Evolutionary conservation across 768 basidiomycete species (phyloP).

Genomic region (Brasilioporus rufonigricans): DNA sequence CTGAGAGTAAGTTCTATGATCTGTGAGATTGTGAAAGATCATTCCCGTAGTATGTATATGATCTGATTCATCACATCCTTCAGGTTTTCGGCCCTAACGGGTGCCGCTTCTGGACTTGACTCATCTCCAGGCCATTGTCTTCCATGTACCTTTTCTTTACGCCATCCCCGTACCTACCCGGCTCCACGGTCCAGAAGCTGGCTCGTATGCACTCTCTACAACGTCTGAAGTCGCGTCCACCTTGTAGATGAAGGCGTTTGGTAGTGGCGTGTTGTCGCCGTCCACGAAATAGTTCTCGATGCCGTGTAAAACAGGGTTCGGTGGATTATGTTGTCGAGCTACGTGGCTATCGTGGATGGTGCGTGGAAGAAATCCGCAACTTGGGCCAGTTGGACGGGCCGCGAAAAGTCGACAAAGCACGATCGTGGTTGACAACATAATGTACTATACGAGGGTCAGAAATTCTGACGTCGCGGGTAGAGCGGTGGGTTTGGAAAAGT

Average conservation of each 20-base stretch:
- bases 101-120: conserved; percentile 41
- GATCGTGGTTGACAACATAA: conserved; percentile 5
- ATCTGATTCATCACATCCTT: conserved; percentile 18
- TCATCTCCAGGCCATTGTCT: conserved; percentile 35
- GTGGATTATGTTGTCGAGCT: background rate
- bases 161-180: conserved; percentile 35
- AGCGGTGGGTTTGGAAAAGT: too few relatives aligned
- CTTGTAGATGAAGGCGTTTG: conserved; percentile 41
- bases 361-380: background rate
- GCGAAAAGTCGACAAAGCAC: conserved; percentile 3
- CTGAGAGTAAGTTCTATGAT: background rate
- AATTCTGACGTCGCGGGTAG: background rate
- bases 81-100: conserved; percentile 36
- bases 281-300: conserved; percentile 49
- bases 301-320: conserved; percentile 27
- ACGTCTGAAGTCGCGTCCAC: conserved; percentile 44
- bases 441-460: background rate
- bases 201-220: conserved; percentile 48
- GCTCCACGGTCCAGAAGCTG: conserved; percentile 47
- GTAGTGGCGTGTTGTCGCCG: conserved; percentile 42
- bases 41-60: background rate
- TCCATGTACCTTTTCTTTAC: conserved; percentile 14
- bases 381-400: background rate
- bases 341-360: background rate
- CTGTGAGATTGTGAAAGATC: too few relatives aligned